Conservation (phyloP, 2,329 filamentous ascomycete species). For the Paraphaeosphaeria minitans region DNA sequence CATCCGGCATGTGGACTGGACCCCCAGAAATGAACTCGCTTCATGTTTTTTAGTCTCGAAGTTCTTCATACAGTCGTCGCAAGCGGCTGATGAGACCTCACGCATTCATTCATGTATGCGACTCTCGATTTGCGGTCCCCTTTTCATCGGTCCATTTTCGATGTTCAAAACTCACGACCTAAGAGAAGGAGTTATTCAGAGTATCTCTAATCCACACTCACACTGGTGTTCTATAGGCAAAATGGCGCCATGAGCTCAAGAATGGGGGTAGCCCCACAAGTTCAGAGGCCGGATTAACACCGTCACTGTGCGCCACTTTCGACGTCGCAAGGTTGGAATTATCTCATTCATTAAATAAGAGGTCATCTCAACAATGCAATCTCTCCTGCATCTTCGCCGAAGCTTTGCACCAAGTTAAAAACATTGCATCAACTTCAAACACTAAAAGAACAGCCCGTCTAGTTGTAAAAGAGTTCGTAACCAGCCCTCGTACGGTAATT, state of each 20-base stretch:
- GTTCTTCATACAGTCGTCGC: too few relatives aligned
- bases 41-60: too few relatives aligned
- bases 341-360: not conserved
- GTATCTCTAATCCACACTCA: too few relatives aligned
- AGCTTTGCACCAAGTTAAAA: not conserved
- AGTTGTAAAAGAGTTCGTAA: not conserved
- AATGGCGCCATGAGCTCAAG: not conserved
- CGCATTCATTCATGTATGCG: too few relatives aligned
- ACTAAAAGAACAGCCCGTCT: not conserved
- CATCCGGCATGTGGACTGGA: too few relatives aligned
- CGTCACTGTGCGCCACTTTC: not conserved
- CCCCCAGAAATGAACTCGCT: too few relatives aligned
- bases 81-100: too few relatives aligned
- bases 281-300: not conserved
- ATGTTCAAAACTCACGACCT: too few relatives aligned
- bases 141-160: too few relatives aligned
- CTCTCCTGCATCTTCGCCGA: not conserved
- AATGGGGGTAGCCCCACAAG: conserved; percentile 2
- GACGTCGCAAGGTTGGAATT: not conserved
- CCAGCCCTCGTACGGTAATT: not conserved
- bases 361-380: not conserved
- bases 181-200: too few relatives aligned
- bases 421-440: not conserved
- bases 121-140: too few relatives aligned
- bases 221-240: not conserved